phyloP scores from a whole-genome alignment of 169 alveolate genomes.

The Neospora caninum region DNA sequence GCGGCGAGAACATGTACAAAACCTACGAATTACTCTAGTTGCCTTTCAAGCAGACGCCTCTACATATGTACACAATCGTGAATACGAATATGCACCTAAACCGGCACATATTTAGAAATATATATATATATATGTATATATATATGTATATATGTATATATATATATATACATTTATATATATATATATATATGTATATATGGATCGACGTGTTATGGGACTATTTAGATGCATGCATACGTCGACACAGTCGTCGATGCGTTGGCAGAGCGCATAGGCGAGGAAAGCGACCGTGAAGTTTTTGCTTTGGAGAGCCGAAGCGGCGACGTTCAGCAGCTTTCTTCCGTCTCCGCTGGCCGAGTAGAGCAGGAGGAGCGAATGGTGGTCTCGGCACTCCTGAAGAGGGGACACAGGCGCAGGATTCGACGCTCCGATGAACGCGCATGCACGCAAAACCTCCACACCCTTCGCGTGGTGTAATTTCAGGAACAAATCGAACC shows the following conservation, averaged over 20 bases:
- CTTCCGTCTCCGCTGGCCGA: conserved; percentile 30
- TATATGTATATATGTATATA: background rate
- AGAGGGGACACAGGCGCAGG: background rate
- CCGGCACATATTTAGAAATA: no score
- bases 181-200: no score
- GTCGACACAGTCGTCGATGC: conserved; percentile 17
- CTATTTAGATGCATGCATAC: background rate
- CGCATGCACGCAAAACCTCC: no score
- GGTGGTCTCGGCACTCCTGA: conserved; percentile 52
- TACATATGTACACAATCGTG: background rate
- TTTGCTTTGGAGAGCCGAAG: background rate
- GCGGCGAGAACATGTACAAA: background rate
- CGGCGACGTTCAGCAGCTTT: conserved; percentile 22
- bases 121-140: no score
- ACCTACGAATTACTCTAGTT: background rate
- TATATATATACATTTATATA: background rate
- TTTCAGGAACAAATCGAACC: no score
- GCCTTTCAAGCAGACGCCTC: background rate
- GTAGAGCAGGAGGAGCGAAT: conserved; percentile 37
- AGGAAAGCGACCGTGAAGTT: conserved; percentile 37
- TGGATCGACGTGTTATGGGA: no score
- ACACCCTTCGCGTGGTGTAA: no score
- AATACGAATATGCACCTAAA: background rate
- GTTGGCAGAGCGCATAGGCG: conserved; percentile 31
- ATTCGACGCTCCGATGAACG: no score